phyloP scores from a whole-genome alignment of 345 rosid species.

The Trapa incisa region DNA sequence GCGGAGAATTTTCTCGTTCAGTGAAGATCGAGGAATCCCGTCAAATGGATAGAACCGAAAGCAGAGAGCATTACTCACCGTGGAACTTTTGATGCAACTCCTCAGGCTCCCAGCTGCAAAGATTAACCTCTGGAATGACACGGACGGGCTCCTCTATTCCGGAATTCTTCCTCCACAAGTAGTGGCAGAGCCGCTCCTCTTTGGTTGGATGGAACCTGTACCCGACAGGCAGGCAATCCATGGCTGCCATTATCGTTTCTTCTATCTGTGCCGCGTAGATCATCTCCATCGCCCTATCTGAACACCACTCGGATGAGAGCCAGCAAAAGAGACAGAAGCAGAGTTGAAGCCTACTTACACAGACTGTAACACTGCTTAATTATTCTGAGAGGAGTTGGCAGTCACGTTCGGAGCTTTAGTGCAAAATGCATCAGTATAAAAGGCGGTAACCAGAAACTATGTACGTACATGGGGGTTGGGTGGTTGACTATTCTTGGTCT shows the following conservation, averaged over 20 bases:
- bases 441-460: no score
- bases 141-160: background rate
- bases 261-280: background rate
- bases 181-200: constrained; percentile 4
- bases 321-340: background rate
- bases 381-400: no score
- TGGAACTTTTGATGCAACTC: background rate
- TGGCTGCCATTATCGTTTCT: background rate
- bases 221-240: background rate
- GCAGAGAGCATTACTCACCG: background rate
- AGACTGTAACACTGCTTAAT: background rate
- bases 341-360: background rate
- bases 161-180: constrained; percentile 7
- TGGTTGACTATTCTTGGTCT: background rate
- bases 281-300: background rate
- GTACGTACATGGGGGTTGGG: background rate
- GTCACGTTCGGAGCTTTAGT: no score
- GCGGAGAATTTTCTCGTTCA: background rate
- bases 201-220: constrained; percentile 7
- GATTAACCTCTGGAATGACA: constrained; percentile 6
- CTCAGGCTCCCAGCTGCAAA: constrained; percentile 10
- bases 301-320: background rate
- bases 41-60: background rate
- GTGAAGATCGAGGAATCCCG: no score
- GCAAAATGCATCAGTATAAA: background rate